A percentile compares a stretch with the other conserved stretches of the same genome.
phyloP scores from a whole-genome alignment of 129 eudicot genomes.

The Chrysanthemum makinoi region DNA sequence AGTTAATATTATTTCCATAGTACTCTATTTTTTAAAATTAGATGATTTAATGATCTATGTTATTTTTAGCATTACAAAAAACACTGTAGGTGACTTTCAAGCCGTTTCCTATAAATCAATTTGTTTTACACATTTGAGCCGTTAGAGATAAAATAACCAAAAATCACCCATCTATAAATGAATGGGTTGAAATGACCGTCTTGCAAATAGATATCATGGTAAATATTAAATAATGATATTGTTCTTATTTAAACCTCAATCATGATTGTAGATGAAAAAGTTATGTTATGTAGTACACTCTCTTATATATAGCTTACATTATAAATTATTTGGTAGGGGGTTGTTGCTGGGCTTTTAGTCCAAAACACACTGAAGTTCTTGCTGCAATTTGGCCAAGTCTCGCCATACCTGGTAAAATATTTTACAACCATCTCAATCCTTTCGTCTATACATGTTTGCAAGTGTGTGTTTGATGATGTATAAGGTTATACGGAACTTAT shows the following conservation, averaged over 20 bases:
- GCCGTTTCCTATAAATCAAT: neutral
- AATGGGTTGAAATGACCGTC: no score
- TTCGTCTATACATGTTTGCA: constrained; percentile 15
- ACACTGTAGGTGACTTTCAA: neutral
- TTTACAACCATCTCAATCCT: constrained; percentile 3
- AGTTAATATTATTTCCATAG: no score
- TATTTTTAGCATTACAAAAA: no score
- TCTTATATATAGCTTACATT: neutral
- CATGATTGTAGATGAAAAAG: neutral
- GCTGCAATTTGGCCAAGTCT: constrained; percentile 76
- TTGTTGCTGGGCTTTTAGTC: constrained; percentile 94
- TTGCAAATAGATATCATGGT: no score
- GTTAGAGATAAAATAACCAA: neutral
- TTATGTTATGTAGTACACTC: neutral
- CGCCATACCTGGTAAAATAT: constrained; percentile 75
- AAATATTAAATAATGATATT: no score
- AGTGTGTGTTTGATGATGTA: neutral
- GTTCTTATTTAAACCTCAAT: neutral
- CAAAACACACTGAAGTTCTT: constrained; percentile 89
- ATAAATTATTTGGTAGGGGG: constrained; percentile 53
- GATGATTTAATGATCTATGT: no score
- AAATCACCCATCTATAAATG: neutral
- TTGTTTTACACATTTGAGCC: neutral
- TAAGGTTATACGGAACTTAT: neutral
- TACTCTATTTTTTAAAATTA: no score